phyloP scores from a whole-genome alignment of 345 rosid genomes.

The Syzygium aqueum region DNA sequence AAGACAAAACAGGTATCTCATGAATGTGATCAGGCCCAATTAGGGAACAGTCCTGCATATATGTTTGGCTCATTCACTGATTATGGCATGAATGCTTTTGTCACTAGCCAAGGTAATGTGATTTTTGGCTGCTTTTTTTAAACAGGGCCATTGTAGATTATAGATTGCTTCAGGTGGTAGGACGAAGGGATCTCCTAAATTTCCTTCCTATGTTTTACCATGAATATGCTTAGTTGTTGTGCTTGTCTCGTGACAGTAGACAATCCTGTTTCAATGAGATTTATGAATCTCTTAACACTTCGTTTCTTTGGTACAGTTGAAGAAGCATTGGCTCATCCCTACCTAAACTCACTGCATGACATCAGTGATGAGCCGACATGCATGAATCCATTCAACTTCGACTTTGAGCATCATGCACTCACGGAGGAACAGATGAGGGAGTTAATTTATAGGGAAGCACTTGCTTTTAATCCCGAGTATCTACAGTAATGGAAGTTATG shows the following conservation, averaged over 20 bases:
- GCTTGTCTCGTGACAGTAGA: neutral
- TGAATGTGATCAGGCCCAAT: neutral
- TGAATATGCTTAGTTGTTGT: neutral
- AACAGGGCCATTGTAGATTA: neutral
- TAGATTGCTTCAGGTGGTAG: neutral
- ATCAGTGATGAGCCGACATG: slow-evolving; percentile 72
- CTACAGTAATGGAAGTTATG: slow-evolving; percentile 9
- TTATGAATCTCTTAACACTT: neutral
- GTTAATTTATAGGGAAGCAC: slow-evolving; percentile 66
- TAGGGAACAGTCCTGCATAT: neutral
- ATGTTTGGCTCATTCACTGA: neutral
- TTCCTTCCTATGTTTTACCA: neutral
- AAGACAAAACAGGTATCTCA: neutral
- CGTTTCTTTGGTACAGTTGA: slow-evolving; percentile 36
- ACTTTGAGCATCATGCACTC: slow-evolving; percentile 62
- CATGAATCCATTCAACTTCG: slow-evolving; percentile 58
- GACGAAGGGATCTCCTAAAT: neutral
- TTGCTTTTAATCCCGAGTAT: slow-evolving; percentile 79
- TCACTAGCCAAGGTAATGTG: neutral
- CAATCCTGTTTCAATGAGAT: neutral
- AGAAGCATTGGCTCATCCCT: slow-evolving; percentile 84
- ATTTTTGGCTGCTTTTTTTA: neutral
- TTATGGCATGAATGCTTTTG: neutral
- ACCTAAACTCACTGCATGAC: slow-evolving; percentile 50
- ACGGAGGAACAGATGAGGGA: slow-evolving; percentile 78